Conservation (phyloP, 331 rosid genomes). For the Malus hybrid region DNA sequence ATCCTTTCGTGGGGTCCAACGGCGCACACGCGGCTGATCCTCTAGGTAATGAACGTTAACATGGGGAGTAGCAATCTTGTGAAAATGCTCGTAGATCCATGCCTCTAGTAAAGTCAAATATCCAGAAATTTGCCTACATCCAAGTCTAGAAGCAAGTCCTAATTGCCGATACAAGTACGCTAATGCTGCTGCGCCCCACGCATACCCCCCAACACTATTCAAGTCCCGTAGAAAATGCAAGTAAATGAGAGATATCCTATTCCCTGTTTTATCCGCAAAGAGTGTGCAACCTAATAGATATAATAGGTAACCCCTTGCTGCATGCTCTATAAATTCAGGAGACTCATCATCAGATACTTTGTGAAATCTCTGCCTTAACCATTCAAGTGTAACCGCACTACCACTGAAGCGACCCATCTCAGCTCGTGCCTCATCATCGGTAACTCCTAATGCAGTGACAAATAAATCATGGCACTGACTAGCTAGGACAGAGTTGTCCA, state of each 20-base stretch:
- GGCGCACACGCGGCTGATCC: not conserved
- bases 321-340: not conserved
- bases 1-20: not conserved
- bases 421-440: not conserved
- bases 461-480: too few relatives aligned
- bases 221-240: not conserved
- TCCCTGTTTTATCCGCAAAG: not conserved
- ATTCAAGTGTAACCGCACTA: not conserved
- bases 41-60: not conserved
- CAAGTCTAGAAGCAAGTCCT: not conserved
- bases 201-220: not conserved
- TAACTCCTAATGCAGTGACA: not conserved
- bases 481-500: too few relatives aligned
- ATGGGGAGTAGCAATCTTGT: not conserved
- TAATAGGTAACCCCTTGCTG: not conserved
- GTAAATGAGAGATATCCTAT: not conserved
- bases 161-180: not conserved
- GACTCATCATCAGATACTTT: not conserved
- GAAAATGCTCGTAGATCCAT: not conserved
- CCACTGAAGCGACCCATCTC: too few relatives aligned
- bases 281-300: not conserved
- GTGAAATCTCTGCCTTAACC: not conserved
- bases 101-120: conserved; percentile 2
- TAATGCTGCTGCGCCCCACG: not conserved
- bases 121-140: not conserved